phyloP scores from a whole-genome alignment of 495 filamentous ascomycete genomes.

The Talaromyces adpressus region DNA sequence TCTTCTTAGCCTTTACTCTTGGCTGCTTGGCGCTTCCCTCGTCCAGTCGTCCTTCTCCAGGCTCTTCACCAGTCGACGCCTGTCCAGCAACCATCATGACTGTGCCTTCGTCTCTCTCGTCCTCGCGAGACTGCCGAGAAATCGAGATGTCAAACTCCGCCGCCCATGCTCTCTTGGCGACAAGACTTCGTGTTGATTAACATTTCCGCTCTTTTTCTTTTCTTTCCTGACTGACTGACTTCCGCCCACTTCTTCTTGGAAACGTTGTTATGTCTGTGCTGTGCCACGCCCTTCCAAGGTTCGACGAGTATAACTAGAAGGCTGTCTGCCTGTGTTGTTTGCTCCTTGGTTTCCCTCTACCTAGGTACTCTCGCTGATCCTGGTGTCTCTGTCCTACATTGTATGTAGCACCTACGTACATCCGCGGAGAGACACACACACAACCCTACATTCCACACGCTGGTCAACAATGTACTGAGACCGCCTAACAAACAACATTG shows the following conservation, averaged over 20 bases:
- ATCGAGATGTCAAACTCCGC: background rate
- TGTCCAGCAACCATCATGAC: background rate
- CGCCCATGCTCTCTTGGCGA: constrained; percentile 5
- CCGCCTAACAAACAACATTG: background rate
- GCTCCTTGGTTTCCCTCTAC: background rate
- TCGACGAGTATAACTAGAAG: background rate
- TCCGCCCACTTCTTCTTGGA: background rate
- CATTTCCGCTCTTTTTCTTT: background rate
- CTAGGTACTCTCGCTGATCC: background rate
- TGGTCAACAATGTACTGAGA: background rate
- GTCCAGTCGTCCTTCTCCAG: background rate
- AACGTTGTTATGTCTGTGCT: background rate
- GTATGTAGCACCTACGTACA: background rate
- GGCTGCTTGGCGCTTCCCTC: constrained; percentile 3
- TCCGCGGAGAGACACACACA: background rate
- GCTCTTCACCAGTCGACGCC: background rate
- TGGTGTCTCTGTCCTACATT: constrained; percentile 1
- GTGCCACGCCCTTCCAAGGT: background rate
- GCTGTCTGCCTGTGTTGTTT: background rate
- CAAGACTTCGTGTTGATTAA: background rate
- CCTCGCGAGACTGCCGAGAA: constrained; percentile 2
- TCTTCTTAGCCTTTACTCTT: background rate
- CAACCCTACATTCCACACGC: constrained; percentile 3
- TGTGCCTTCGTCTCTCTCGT: background rate
- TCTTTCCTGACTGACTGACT: background rate